Evolutionary conservation across 306 rosid genomes (phyloP), one percentile per base, ranked within the genome.

Genomic region (Castanea sativa): DNA sequence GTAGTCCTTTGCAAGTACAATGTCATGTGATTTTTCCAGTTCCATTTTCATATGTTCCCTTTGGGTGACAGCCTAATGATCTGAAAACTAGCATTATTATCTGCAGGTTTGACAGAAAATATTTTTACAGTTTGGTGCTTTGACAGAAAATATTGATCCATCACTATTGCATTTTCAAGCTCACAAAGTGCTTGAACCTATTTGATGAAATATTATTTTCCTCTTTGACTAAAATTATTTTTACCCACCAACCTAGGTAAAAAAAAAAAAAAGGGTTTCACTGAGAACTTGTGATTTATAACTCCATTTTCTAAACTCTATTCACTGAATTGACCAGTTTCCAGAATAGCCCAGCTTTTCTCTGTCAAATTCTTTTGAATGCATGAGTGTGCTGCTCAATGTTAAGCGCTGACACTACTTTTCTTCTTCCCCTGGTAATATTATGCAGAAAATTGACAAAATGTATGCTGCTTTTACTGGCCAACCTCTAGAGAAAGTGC

Each of bases 381-480:
- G 64, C 61, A 57, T 59, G 18, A n/a, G 57, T 55, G 55, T 49
- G 53, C 5, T 49, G 53, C 16, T 49, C 53, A 77, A 73, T 70
- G 45, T 60, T 59, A 27, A 73, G 32, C 52, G 55, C 76, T 60
- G 56, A 61, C 43, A 61, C 35, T 61, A 38, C 25, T 32, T 71
- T 58, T 58, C 25, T 55, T 71, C 77, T 74, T 85, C 75, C 61
- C 74, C 58, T 65, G 72, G 23, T 81, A 19, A 32, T 55, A 83
- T 35, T 73, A 53, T 83, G 79, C 96, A 95, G 99, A 95, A 93
- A 95, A 79, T 95, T 20, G 99, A 95, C 86, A 83, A 77, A 83
- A 95, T 95, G 98, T 95, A 88, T 33, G 78, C 90, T 79, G 89
- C 97, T 72, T 93, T 95, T 84, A 91, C 99, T 0, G 99, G 98